A percentile compares a stretch with the other conserved stretches of the same genome.
Conservation (phyloP, 345 rosid genomes). For the Erodium maritimum region DNA sequence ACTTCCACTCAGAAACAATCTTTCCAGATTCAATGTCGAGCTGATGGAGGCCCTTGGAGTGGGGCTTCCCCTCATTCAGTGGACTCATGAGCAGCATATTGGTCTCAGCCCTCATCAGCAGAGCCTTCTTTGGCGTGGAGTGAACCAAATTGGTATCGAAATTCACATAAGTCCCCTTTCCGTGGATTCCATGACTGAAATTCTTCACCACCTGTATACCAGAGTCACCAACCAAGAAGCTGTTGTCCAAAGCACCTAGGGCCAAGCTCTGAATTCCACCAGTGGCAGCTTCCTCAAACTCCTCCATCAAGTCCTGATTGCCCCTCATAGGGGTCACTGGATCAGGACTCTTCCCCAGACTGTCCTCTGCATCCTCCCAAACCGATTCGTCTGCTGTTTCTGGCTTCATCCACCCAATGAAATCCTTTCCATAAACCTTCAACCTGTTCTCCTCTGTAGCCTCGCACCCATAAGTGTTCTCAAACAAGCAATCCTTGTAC, state of each 20-base stretch:
- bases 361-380: slow-evolving; percentile 97
- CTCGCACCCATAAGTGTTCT: slow-evolving; percentile 78
- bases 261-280: slow-evolving; percentile 96
- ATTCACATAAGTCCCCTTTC: slow-evolving; percentile 84
- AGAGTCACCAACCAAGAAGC: slow-evolving; percentile 83
- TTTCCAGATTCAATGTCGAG: slow-evolving; percentile 93
- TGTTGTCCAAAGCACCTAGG: slow-evolving; percentile 86
- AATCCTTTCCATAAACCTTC: slow-evolving; percentile 87
- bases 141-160: slow-evolving; percentile 38
- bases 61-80: slow-evolving; percentile 47
- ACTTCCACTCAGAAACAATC: slow-evolving; percentile 82
- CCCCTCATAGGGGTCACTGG: slow-evolving; percentile 44
- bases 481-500: slow-evolving; percentile 68
- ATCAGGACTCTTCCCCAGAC: slow-evolving; percentile 45
- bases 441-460: slow-evolving; percentile 63
- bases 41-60: slow-evolving; percentile 76
- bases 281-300: slow-evolving; percentile 79
- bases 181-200: slow-evolving; percentile 83
- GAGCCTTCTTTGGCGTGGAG: slow-evolving; percentile 74
- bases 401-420: slow-evolving; percentile 34
- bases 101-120: slow-evolving; percentile 95
- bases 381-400: slow-evolving; percentile 91
- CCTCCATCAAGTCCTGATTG: slow-evolving; percentile 71
- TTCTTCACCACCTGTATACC: slow-evolving; percentile 95
- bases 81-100: slow-evolving; percentile 99